Evolutionary conservation across 192 early-diverging fungal species (phyloP).

Genomic region (Umbelopsis isabellina): DNA sequence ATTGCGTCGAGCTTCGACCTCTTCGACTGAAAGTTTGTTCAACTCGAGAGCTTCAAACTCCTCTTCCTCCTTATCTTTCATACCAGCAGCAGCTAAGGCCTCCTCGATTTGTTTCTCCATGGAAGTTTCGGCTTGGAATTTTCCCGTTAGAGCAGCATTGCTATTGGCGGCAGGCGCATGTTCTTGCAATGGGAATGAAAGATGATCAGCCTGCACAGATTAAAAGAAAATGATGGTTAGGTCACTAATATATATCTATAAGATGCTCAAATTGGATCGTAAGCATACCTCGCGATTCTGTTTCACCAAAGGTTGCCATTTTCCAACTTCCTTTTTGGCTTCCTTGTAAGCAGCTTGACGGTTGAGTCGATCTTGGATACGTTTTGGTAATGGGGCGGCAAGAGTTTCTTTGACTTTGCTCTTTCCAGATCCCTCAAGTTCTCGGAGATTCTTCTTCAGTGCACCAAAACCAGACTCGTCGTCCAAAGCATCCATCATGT

Average conservation of each 20-base stretch:
- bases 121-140: slow-evolving; percentile 65
- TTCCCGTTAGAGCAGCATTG: slow-evolving; percentile 59
- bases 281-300: slow-evolving; percentile 66
- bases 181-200: slow-evolving; percentile 67
- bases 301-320: slow-evolving; percentile 85
- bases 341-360: slow-evolving; percentile 85
- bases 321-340: slow-evolving; percentile 77
- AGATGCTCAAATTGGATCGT: background rate
- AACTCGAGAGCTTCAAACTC: slow-evolving; percentile 86
- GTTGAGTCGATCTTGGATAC: slow-evolving; percentile 84
- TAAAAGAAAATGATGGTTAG: background rate
- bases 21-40: slow-evolving; percentile 81
- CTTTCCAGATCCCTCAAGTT: slow-evolving; percentile 57
- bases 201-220: slow-evolving; percentile 63
- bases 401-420: slow-evolving; percentile 44
- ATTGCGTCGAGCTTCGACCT: slow-evolving; percentile 71
- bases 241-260: background rate
- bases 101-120: slow-evolving; percentile 82
- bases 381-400: slow-evolving; percentile 78
- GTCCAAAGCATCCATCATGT: slow-evolving; percentile 72
- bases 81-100: slow-evolving; percentile 70
- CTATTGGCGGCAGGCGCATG: slow-evolving; percentile 47
- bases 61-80: slow-evolving; percentile 78
- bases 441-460: slow-evolving; percentile 67
- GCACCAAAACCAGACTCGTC: slow-evolving; percentile 64